Percentiles rank a stretch among this genome's conserved stretches.
Conservation (phyloP, 768 basidiomycete species). For the Termitomyces sp. region DNA sequence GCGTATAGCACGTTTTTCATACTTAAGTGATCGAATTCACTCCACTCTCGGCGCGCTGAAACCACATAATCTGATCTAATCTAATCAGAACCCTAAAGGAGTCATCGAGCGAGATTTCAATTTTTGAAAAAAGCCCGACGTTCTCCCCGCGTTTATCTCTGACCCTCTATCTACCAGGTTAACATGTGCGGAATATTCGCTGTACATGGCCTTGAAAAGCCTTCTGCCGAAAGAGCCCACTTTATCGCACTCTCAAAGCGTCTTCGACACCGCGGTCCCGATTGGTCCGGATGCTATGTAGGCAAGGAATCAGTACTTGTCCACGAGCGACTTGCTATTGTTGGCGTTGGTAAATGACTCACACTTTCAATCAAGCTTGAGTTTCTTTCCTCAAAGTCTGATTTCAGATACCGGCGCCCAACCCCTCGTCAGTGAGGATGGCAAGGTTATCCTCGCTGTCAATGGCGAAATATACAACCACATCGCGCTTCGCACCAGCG, state of each 20-base stretch:
- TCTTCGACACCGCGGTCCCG: slow-evolving; percentile 91
- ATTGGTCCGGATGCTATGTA: slow-evolving; percentile 96
- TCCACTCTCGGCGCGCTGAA: neutral
- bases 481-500: slow-evolving; percentile 61
- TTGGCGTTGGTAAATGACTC: slow-evolving; percentile 80
- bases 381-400: neutral
- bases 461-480: slow-evolving; percentile 99
- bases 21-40: neutral
- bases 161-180: slow-evolving; percentile 3
- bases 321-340: slow-evolving; percentile 95
- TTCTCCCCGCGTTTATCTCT: slow-evolving; percentile 4
- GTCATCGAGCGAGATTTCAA: slow-evolving; percentile 13
- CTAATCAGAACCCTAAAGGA: slow-evolving; percentile 16
- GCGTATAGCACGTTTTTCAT: neutral
- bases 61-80: slow-evolving; percentile 1
- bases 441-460: slow-evolving; percentile 79
- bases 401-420: slow-evolving; percentile 89
- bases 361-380: neutral
- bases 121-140: slow-evolving; percentile 10
- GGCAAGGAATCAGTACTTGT: slow-evolving; percentile 78
- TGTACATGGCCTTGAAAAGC: slow-evolving; percentile 73
- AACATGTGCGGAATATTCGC: slow-evolving; percentile 93
- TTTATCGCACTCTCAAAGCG: slow-evolving; percentile 86
- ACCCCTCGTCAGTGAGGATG: slow-evolving; percentile 84
- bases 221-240: slow-evolving; percentile 59